Percentiles rank a stretch among this genome's conserved stretches.
Evolutionary conservation across 176 grass and related monocot genomes (phyloP).

Genomic region (Pharus latifolius): DNA sequence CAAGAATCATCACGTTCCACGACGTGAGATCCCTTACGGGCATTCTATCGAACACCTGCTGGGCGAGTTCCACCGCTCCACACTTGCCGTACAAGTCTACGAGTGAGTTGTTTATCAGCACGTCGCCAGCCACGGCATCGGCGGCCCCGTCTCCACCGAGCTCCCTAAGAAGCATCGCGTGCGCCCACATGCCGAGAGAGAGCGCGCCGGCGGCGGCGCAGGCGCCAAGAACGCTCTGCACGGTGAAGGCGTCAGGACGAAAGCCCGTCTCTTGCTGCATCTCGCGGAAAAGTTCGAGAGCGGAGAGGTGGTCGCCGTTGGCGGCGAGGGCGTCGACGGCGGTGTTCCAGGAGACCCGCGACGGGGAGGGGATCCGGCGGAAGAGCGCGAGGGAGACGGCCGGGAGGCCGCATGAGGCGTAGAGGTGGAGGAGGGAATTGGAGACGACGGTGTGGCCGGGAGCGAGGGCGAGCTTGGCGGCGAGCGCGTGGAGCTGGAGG

Average conservation of each 20-base stretch:
- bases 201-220: constrained; percentile 50
- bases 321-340: constrained; percentile 48
- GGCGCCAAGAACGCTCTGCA: constrained; percentile 70
- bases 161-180: constrained; percentile 49
- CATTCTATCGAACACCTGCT: constrained; percentile 77
- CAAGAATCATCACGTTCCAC: constrained; percentile 81
- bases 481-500: constrained; percentile 65
- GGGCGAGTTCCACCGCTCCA: constrained; percentile 42
- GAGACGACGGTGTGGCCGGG: constrained; percentile 44
- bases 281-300: constrained; percentile 49
- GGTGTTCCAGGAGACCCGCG: constrained; percentile 88
- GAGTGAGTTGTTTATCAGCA: constrained; percentile 83
- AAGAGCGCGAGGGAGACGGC: constrained; percentile 35
- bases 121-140: constrained; percentile 29
- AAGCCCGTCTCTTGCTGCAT: constrained; percentile 44
- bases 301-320: constrained; percentile 56
- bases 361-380: constrained; percentile 29
- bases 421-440: constrained; percentile 85
- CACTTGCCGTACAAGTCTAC: constrained; percentile 73
- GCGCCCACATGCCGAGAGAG: constrained; percentile 68
- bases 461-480: constrained; percentile 45
- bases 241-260: constrained; percentile 56
- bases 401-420: constrained; percentile 59
- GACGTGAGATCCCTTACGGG: constrained; percentile 44
- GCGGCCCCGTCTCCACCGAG: constrained; percentile 10